Percentiles rank a stretch among this genome's conserved stretches.
phyloP scores from a whole-genome alignment of 208 protist genomes.

The Leptomonas seymouri region DNA sequence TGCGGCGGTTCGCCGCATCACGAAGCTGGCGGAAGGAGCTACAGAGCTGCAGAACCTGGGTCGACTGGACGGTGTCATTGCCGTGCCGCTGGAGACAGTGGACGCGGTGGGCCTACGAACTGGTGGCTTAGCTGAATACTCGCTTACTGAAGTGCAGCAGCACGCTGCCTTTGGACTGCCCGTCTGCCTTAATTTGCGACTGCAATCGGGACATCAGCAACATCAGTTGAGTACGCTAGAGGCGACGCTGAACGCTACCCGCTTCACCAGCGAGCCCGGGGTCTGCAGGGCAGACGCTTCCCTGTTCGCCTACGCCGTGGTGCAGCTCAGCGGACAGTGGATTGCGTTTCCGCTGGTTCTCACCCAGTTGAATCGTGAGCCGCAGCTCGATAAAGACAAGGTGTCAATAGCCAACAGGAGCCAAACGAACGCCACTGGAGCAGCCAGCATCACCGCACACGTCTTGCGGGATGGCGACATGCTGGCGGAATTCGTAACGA shows the following conservation, averaged over 20 bases:
- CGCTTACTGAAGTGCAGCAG: slow-evolving; percentile 56
- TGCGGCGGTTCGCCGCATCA: slow-evolving; percentile 27
- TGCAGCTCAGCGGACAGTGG: slow-evolving; percentile 53
- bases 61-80: slow-evolving; percentile 29
- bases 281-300: slow-evolving; percentile 28
- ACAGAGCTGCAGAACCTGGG: slow-evolving; percentile 22
- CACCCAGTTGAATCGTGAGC: slow-evolving; percentile 21
- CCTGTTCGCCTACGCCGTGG: slow-evolving; percentile 47
- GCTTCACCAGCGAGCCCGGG: slow-evolving; percentile 15
- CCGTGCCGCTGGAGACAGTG: slow-evolving; percentile 41
- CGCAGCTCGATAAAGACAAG: not conserved
- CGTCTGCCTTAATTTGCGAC: slow-evolving; percentile 35
- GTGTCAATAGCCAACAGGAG: not conserved
- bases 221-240: slow-evolving; percentile 23
- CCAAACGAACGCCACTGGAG: not conserved
- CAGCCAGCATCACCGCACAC: slow-evolving; percentile 39
- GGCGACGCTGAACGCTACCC: slow-evolving; percentile 20
- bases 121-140: slow-evolving; percentile 34
- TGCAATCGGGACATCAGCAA: slow-evolving; percentile 20
- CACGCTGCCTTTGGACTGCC: slow-evolving; percentile 71
- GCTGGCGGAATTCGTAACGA: slow-evolving; percentile 65
- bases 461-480: slow-evolving; percentile 72
- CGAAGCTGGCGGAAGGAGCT: slow-evolving; percentile 21
- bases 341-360: slow-evolving; percentile 66
- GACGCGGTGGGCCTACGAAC: slow-evolving; percentile 33